Base-by-base conservation (phyloP, 2,329 filamentous ascomycete species). In the Aspergillus amoenus region DNA sequence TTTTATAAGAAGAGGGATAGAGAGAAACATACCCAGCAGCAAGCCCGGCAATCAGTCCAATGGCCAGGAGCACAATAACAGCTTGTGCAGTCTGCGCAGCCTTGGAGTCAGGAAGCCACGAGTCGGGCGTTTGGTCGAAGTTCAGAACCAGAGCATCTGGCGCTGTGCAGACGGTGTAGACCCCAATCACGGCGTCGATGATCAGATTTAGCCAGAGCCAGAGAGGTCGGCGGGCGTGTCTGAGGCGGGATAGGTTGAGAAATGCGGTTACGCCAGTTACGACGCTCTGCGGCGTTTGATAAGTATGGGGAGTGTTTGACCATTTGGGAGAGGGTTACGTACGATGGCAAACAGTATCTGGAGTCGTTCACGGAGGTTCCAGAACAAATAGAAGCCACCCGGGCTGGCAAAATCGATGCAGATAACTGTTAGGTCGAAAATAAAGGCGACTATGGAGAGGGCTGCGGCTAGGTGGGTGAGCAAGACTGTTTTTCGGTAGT, bases 181-280 rank as follows among this genome's bases (percentile, higher is more conserved):
- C 42, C 13, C 39, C 22, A 39, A 52, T 43, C 7, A 44, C 37
- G 15, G 30, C 49, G 43, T 57, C 55, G 21, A 53, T 12, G 27
- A 53, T 12, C 5, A 57, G 43, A 30, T 57, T 52, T 13, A 49
- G 15, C 30, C 27, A 24, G 9, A 45, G 49, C 48, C 43, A 53
- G 27, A 57, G 49, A 2, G 55, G 43, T 4, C 15, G 49, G 11
- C 44, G 55, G 9, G 32, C 21, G 27, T 30, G 24, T 22, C 40
- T 48, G 7, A 57, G 27, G 32, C 55, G 49, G 15, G 39, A 18
- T 13, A 57, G 49, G 18, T 57, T 57, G 27, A 57, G 21, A n/a
- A 39, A 27, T 37, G 55, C 52, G 39, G 22, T 15, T n/a, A 57
- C 18, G 11, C 32, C 15, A 13, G 43, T 27, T 46, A 57, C 9